Conservation (phyloP, 2,329 filamentous ascomycete species). For the Uncinocarpus reesii region DNA sequence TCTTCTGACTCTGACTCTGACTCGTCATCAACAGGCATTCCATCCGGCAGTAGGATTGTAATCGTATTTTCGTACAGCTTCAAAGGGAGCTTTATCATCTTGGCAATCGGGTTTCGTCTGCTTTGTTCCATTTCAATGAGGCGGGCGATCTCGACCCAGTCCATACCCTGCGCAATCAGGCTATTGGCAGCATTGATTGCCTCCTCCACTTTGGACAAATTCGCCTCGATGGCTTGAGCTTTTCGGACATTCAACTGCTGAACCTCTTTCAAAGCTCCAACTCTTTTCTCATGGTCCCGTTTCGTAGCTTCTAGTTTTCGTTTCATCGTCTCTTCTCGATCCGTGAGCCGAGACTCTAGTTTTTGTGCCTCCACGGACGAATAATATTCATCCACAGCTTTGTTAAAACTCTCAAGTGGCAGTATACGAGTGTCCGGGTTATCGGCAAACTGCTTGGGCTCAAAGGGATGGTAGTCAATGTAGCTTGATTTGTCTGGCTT, state of each 20-base stretch:
- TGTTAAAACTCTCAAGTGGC: conserved; percentile 76
- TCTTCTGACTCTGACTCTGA: conserved; percentile 32
- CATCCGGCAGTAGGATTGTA: conserved; percentile 59
- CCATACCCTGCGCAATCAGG: conserved; percentile 87
- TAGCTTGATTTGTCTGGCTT: conserved; percentile 40
- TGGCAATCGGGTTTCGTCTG: conserved; percentile 71
- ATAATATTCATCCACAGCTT: conserved; percentile 92
- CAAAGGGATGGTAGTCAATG: conserved; percentile 91
- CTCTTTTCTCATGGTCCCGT: conserved; percentile 70
- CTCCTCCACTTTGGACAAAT: conserved; percentile 82
- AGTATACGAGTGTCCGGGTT: conserved; percentile 58
- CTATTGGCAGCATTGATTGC: conserved; percentile 87
- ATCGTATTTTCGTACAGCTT: conserved; percentile 85
- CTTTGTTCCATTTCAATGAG: conserved; percentile 80
- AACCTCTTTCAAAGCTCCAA: conserved; percentile 70
- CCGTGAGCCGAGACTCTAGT: conserved; percentile 69
- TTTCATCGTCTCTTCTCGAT: conserved; percentile 71
- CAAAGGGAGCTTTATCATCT: conserved; percentile 74
- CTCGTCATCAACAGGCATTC: conserved; percentile 39
- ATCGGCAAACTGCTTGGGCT: conserved; percentile 65
- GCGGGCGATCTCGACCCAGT: conserved; percentile 85
- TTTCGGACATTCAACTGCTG: conserved; percentile 79
- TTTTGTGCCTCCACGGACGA: conserved; percentile 93
- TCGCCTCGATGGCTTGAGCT: conserved; percentile 80
- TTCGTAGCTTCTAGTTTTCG: conserved; percentile 76